Base-by-base conservation (phyloP, 192 early-diverging fungal species). In the Linnemannia exigua region DNA sequence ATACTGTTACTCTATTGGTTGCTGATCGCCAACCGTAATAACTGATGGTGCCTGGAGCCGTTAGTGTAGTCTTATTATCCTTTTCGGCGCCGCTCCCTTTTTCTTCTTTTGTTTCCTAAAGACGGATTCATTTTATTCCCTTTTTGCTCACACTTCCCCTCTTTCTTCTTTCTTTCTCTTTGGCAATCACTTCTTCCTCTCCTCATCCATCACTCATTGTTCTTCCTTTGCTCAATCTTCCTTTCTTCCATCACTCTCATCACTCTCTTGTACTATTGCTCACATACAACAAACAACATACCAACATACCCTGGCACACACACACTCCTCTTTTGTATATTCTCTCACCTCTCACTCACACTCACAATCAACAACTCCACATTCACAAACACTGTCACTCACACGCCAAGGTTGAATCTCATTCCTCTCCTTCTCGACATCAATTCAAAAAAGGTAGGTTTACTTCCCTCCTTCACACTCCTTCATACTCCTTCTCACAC, bases 21-120 rank as follows among this genome's bases (percentile, higher is more conserved):
- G 3, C 1, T 63, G 58, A 63, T 31, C 28, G 28, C 58, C 0
- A 11, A 17, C 52, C n/a, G 52, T 54, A 54, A 63, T 63, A 63
- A 31, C 25, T 63, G 58, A 63, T 63, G 58, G 58, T 63, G 58
- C 58, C 58, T 63, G 28, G n/a, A n/a, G n/a, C n/a, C n/a, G n/a
- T n/a, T 25, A 25, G n/a, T n/a, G n/a, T 28, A 25, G 7, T 25
- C 9, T 69, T n/a, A 17, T 3, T 37, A 31, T 38, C 37, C 22
- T 4, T 38, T 69, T 69, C 67, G 67, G 33, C 67, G 67, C 44
- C 70, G 17, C 70, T 28, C 44, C 31, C 41, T 36, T 22, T 25
- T 71, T 20, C 25, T 16, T 70, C 67, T 25, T 7, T 37, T 68
- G 33, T 37, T 68, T 37, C 67, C 20, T 68, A 28, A 19, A 15